Evolutionary conservation across 2,329 filamentous ascomycete species (phyloP), one percentile per base, ranked within the genome.

Genomic region (Chrysoporthe deuterocubensis): DNA sequence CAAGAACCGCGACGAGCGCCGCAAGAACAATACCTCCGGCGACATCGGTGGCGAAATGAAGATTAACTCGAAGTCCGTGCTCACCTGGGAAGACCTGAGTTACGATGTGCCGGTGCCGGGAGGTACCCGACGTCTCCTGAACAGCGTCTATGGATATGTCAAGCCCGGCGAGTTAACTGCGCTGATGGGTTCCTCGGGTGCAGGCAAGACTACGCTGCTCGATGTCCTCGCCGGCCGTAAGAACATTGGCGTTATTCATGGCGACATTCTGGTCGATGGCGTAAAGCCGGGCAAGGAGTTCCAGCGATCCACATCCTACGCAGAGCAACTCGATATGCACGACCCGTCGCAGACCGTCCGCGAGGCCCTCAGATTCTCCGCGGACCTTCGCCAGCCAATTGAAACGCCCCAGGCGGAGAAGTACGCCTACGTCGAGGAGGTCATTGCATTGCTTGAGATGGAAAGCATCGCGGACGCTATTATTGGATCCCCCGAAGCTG

Each of bases 71-170:
- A 84, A 85, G 72, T 87, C 89, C 46, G 83, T 93, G n/a, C 84
- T 97, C 69, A 97, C 94, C 0, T 97, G 93, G 91, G 92, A 95
- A 76, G 84, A 92, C 71, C 88, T 97, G 69, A 92, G 90, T 75
- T 97, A 97, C 76, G 87, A 90, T 68, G 88, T 91, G 0, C 87
- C 87, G 0, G 83, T 88, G 3, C 81, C 86, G 0, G 84, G 83
- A 4, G 87, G 86, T 2, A 85, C 81, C 4, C 82, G 85, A 11
- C 83, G 84, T 4, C 82, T 90, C 6, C 82, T 90, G 1, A 83
- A 84, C 74, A 79, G 82, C 52, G 80, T 88, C 1, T 85, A 81
- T 66, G 94, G 90, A 2, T 95, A 90, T 72, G 91, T 94, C 62
- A 89, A 90, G 70, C 92, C 92, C 1, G 92, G 92, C 46, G 87